These are phyloP conservation scores for Hypoxylon cercidicola DNA, from an alignment of 495 filamentous ascomycete genomes.

Conservation along the genomic window DNA sequence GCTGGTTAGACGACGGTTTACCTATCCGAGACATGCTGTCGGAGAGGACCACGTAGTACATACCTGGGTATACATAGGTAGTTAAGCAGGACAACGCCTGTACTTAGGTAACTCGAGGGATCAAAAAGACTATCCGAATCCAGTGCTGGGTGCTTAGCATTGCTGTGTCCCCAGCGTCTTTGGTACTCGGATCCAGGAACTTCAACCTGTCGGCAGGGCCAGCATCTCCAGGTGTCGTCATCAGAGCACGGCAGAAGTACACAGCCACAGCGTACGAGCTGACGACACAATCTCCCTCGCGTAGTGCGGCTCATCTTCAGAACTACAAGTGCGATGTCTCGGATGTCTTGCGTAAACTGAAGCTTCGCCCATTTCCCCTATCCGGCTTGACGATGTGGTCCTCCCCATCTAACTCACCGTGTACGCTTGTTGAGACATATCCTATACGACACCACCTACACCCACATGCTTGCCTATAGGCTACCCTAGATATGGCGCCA, in stretches of 20 bases:
- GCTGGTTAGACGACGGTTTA: neutral
- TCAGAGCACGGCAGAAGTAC: constrained; percentile 52
- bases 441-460: too few species aligned
- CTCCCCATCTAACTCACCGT: too few species aligned
- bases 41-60: neutral
- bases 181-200: too few species aligned
- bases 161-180: neutral
- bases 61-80: neutral
- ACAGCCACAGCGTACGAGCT: constrained; percentile 56
- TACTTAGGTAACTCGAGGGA: neutral
- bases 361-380: too few species aligned
- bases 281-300: neutral
- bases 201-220: too few species aligned
- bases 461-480: too few species aligned
- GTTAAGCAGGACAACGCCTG: neutral
- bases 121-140: too few species aligned
- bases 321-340: constrained; percentile 55
- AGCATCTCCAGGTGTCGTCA: constrained; percentile 50
- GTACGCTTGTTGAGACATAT: too few species aligned
- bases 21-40: constrained; percentile 8
- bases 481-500: too few species aligned
- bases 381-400: constrained; percentile 69
- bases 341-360: constrained; percentile 61
- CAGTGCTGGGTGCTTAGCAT: too few species aligned
- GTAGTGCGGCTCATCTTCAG: constrained; percentile 9